Conservation (phyloP, 2,329 filamentous ascomycete species). For the Lecanicillium sp. region DNA sequence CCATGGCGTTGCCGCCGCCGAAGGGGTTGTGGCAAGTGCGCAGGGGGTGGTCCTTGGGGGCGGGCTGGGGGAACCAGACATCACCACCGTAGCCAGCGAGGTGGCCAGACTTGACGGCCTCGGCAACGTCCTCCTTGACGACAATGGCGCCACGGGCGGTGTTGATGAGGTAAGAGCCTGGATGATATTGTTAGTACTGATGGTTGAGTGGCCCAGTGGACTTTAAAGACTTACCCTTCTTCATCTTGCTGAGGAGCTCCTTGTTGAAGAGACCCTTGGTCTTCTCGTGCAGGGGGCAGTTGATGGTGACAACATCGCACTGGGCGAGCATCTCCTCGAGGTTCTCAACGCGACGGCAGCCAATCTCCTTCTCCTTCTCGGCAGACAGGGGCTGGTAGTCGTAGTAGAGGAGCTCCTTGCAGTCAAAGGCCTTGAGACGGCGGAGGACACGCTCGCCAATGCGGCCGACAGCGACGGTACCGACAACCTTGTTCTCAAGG, state of each 20-base stretch:
- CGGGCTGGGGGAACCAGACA: constrained; percentile 97
- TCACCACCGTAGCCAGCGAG: constrained; percentile 83
- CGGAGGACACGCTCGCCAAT: constrained; percentile 97
- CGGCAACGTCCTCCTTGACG: constrained; percentile 97
- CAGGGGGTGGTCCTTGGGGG: constrained; percentile 85
- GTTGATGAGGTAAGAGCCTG: constrained; percentile 94
- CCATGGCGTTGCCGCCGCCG: constrained; percentile 97
- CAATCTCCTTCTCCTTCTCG: constrained; percentile 91
- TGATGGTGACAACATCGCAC: constrained; percentile 98
- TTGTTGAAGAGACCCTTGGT: constrained; percentile 97
- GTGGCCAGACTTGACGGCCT: constrained; percentile 84
- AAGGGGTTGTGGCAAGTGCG: constrained; percentile 90
- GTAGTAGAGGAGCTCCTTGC: constrained; percentile 99
- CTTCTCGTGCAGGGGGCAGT: constrained; percentile 98
- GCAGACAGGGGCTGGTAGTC: constrained; percentile 92
- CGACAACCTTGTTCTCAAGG: constrained; percentile 94
- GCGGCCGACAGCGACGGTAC: constrained; percentile 93
- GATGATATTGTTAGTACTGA: constrained; percentile 3
- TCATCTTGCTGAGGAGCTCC: constrained; percentile 98
- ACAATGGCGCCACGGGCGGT: constrained; percentile 98
- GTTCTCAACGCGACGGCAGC: constrained; percentile 77
- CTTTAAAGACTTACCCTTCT: constrained; percentile 59
- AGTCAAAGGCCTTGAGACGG: constrained; percentile 94
- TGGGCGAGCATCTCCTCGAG: constrained; percentile 91
- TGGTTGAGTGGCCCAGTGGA: neutral